Percentiles rank a stretch among this genome's conserved stretches.
These are phyloP conservation scores for Bolboschoenoplectus hybrid DNA, from an alignment of 202 grass and related monocot species.

Conservation along the genomic window DNA sequence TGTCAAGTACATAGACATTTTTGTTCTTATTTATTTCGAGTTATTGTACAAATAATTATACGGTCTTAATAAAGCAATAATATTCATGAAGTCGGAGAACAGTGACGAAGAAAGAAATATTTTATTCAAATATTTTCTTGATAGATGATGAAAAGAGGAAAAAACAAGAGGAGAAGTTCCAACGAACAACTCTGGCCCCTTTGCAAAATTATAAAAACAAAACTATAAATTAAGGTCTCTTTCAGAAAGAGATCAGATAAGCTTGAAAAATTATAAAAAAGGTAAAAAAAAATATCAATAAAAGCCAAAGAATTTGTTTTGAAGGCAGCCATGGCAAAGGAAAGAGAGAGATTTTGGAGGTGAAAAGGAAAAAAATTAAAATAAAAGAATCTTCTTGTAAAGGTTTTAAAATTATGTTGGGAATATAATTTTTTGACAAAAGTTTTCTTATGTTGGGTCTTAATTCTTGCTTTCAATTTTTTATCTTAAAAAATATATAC, in stretches of 20 bases:
- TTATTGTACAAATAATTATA: background rate
- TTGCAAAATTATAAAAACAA: background rate
- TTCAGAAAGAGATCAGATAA: constrained; percentile 18
- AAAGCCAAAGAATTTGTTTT: background rate
- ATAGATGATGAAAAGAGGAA: background rate
- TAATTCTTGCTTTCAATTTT: background rate
- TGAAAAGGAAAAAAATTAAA: background rate
- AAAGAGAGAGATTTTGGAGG: background rate
- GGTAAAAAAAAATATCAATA: background rate
- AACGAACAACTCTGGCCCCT: background rate
- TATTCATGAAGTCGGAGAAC: constrained; percentile 7
- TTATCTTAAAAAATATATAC: background rate
- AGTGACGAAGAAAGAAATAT: background rate
- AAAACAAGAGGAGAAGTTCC: constrained; percentile 2
- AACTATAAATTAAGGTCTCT: constrained; percentile 29
- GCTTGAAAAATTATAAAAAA: constrained; percentile 18
- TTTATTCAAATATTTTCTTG: background rate
- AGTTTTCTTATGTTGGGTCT: background rate
- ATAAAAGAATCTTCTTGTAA: background rate
- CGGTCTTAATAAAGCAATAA: constrained; percentile 11
- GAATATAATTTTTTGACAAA: background rate
- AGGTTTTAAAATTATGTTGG: background rate
- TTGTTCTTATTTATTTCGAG: background rate
- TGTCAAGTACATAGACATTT: background rate
- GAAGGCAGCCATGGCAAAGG: background rate